Evolutionary conservation across 192 early-diverging fungal genomes (phyloP), one percentile per base, ranked within the genome.

Genomic region (Jimgerdemannia lactiflua): DNA sequence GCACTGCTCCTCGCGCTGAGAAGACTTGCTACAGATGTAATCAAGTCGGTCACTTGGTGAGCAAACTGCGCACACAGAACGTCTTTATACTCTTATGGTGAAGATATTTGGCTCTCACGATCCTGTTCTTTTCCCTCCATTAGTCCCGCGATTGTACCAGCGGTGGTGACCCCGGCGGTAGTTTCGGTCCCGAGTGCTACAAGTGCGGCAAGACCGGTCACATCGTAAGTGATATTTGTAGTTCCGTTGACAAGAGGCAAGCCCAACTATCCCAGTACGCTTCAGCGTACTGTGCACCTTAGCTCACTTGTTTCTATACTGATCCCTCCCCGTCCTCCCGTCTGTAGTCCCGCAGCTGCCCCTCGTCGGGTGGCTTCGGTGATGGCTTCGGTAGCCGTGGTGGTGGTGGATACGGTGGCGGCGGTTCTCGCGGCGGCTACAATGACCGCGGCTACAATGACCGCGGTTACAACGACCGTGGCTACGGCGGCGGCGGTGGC

Each of bases 1-100:
- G 84, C 75, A 39, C 82, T 66, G 80, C 82, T 69, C 83, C 83
- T 69, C 82, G 79, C 64, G 83, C 81, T 76, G 86, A 84, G 79
- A 85, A 86, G 83, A 73, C 76, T 43, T 88, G 86, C 79, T 88
- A 86, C 83, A 88, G 86, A 79, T 88, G 86, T 75, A 79, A 83
- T 75, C 78, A 86, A 72, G 71, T 72, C 67, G 86, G 86, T 70
- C 86, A 88, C 49, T 59, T 59, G 49, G 49, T 59, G 49, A 59
- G 49, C 14, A 59, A 14, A 6, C 14, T 59, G 6, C 29, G 29
- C 29, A 29, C 29, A 29, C 29, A 29, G 29, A 29, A 29, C 29
- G 29, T 29, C 29, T 29, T 29, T 29, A 29, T 29, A 29, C 0
- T 29, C 29, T 29, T 29, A 29, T 29, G 29, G 29, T 29, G 29